Conservation (phyloP, 176 grass and related monocot species). For the Thinopyrum elongatum region DNA sequence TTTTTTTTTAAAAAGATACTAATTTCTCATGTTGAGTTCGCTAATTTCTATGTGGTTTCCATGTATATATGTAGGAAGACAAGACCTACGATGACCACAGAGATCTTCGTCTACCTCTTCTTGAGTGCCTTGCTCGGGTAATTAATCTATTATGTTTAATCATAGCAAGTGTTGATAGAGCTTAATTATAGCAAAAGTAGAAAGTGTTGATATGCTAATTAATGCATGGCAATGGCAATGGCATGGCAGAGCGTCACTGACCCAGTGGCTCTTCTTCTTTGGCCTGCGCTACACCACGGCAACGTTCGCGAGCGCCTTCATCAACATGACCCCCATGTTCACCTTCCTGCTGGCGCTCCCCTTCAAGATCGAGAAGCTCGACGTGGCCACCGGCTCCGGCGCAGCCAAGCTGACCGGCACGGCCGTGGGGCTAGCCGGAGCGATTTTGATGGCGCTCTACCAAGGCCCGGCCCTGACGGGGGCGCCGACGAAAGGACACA, state of each 20-base stretch:
- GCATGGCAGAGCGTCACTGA: slow-evolving; percentile 54
- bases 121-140: slow-evolving; percentile 77
- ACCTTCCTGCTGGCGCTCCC: slow-evolving; percentile 54
- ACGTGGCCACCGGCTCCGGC: background rate
- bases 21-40: background rate
- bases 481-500: no score
- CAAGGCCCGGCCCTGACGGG: slow-evolving; percentile 44
- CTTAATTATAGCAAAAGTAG: background rate
- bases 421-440: slow-evolving; percentile 51
- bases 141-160: background rate
- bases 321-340: slow-evolving; percentile 54
- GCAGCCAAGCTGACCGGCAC: slow-evolving; percentile 52
- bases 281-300: slow-evolving; percentile 51
- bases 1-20: background rate
- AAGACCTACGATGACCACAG: slow-evolving; percentile 66
- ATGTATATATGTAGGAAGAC: slow-evolving; percentile 47
- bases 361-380: slow-evolving; percentile 29
- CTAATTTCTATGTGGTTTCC: background rate
- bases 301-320: slow-evolving; percentile 62
- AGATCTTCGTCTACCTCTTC: slow-evolving; percentile 72
- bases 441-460: slow-evolving; percentile 59
- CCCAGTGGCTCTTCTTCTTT: slow-evolving; percentile 54
- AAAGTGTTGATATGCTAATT: background rate
- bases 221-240: background rate
- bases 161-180: background rate